Base-by-base conservation (phyloP, 1,284 basidiomycete species). In the Xanthoconium separans region DNA sequence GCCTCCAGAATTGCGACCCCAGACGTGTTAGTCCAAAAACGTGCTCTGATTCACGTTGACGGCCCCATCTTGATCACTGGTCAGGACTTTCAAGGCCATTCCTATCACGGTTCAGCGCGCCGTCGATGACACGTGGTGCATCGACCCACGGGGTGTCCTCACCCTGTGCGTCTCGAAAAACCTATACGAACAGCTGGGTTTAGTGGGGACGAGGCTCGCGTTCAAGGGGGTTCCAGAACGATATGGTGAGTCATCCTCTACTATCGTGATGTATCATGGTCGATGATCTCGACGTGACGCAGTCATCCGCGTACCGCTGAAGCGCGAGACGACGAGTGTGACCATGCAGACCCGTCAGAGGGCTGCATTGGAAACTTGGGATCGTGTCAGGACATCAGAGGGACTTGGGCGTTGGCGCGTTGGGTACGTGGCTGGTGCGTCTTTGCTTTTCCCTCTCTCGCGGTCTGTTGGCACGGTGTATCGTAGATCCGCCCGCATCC, bases 91-190 rank as follows among this genome's bases (percentile, higher is more conserved):
- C 51, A 69, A 64, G 37, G 70, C 70, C 42, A 44, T 76, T 15
- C 73, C 77, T 31, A 62, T 74, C 22, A 34, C 33, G 33, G 39
- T 13, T 4, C 65, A 70, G 4, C 34, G 62, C 6, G 62, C 72
- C 27, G 62, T 65, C 24, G 78, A 81, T 39, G 84, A 86, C 54
- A 75, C 73, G 2, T 89, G 87, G 87, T 84, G 82, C 61, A 72
- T 87, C 44, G 85, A 87, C 59, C 69, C 76, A 2, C 75, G 81
- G 11, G 82, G 82, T 3, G 55, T 81, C 24, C 68, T 89, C 53
- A 81, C 81, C 0, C 64, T 87, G 18, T 78, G 71, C n/a, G 73
- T 83, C 4, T 71, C 74, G 29, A 82, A 81, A 63, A 69, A 72
- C 15, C 79, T 80, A 2, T 86, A 87, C 63, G 76, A 86, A 58